Evolutionary conservation across 2,329 filamentous ascomycete genomes (phyloP).

Genomic region (Blastomyces silverae): DNA sequence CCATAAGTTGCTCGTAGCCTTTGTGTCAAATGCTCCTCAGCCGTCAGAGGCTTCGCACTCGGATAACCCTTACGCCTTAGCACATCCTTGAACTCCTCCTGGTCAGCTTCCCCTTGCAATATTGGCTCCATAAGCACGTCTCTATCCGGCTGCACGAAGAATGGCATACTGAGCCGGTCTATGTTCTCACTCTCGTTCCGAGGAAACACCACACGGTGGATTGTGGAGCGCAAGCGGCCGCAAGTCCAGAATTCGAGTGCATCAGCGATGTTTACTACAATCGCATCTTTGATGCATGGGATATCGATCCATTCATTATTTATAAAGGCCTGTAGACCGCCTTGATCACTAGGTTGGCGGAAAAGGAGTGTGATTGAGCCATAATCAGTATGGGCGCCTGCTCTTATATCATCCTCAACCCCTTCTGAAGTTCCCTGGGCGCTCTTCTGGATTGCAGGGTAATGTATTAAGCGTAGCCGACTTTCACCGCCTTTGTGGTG

Average conservation of each 20-base stretch:
- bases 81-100: background rate
- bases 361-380: slow-evolving; percentile 65
- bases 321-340: slow-evolving; percentile 74
- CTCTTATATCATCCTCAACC: slow-evolving; percentile 57
- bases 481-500: background rate
- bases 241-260: slow-evolving; percentile 7
- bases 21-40: background rate
- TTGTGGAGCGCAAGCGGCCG: slow-evolving; percentile 6
- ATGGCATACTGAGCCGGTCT: slow-evolving; percentile 6
- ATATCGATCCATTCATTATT: slow-evolving; percentile 56
- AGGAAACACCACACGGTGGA: slow-evolving; percentile 6
- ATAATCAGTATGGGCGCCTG: slow-evolving; percentile 88
- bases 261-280: slow-evolving; percentile 9
- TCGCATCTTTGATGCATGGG: slow-evolving; percentile 50
- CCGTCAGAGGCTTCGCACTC: background rate
- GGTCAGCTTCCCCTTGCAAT: slow-evolving; percentile 9
- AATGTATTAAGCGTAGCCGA: background rate
- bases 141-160: slow-evolving; percentile 8
- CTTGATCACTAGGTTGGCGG: slow-evolving; percentile 66
- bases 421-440: background rate
- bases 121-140: slow-evolving; percentile 3
- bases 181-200: slow-evolving; percentile 6
- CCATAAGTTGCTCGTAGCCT: slow-evolving; percentile 2
- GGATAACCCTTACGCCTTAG: slow-evolving; percentile 11
- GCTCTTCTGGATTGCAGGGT: background rate